Evolutionary conservation across 176 grass and related monocot species (phyloP), one percentile per base, ranked within the genome.

Genomic region (Typha latifolia): DNA sequence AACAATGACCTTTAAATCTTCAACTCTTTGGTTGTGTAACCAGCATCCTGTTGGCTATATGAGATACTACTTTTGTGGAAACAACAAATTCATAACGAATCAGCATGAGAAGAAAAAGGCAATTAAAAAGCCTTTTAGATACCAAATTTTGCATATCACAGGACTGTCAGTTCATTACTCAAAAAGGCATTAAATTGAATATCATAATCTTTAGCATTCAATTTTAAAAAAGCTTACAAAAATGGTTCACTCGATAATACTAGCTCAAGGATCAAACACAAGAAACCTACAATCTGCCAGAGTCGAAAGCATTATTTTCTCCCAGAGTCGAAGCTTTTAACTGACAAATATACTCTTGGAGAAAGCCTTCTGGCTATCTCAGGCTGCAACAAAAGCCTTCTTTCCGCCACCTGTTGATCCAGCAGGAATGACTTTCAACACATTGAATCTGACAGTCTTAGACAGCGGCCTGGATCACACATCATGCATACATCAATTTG

Each of bases 401-500:
- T 65, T 65, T 13, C 62, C 62, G 13, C 63, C 31, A 5, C 63
- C 63, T 4, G 14, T 65, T 12, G 63, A 65, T 3, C 63, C 63
- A 37, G 63, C 63, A n/a, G 63, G 63, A 47, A 65, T 43, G 8
- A 65, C 63, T 65, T 65, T 65, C 63, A 65, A 47, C 32, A 65
- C 63, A 34, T 65, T 65, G 63, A 65, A 65, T 18, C 63, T 65
- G 27, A 65, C 32, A 43, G 63, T 65, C 63, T 65, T 65, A 37
- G 63, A 32, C 32, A 65, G 32, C 3, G 63, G 63, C 63, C 63
- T 65, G 32, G 9, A 59, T 19, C 53, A 59, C 20, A 12, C 8
- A 59, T 22, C 16, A 21, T 21, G 20, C 53, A 19, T 59, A 19
- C n/a, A 2, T 59, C 20, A 59, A 22, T 59, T 59, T 6, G 53